A percentile compares a stretch with the other conserved stretches of the same genome.
Evolutionary conservation across 306 rosid species (phyloP).

Genomic region (Rubus idaeus): DNA sequence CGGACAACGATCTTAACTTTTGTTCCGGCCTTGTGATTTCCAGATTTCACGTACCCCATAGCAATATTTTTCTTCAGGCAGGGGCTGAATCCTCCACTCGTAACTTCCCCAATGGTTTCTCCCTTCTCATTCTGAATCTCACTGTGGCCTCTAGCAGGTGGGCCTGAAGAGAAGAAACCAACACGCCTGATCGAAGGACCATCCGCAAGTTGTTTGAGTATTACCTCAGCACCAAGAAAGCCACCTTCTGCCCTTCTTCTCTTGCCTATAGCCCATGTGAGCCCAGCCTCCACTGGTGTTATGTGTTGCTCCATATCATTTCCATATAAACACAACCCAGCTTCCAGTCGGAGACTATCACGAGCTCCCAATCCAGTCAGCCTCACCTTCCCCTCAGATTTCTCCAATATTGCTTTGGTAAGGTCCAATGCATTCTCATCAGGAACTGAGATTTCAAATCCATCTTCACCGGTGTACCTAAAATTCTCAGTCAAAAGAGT

Average conservation of each 20-base stretch:
- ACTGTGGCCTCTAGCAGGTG: conserved; percentile 95
- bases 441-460: conserved; percentile 97
- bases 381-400: conserved; percentile 86
- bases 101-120: conserved; percentile 79
- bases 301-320: conserved; percentile 91
- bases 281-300: conserved; percentile 95
- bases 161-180: conserved; percentile 87
- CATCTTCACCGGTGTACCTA: conserved; percentile 99
- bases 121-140: conserved; percentile 88
- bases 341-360: conserved; percentile 95
- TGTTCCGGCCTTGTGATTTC: conserved; percentile 92
- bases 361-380: conserved; percentile 95
- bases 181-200: conserved; percentile 89
- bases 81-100: conserved; percentile 99
- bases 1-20: conserved; percentile 81
- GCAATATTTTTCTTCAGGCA: conserved; percentile 96
- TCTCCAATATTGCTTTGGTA: conserved; percentile 91
- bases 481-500: conserved; percentile 23
- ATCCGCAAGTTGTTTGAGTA: conserved; percentile 72
- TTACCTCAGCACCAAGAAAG: conserved; percentile 84
- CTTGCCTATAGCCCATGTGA: conserved; percentile 96
- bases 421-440: conserved; percentile 83
- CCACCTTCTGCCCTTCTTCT: conserved; percentile 98
- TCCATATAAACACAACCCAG: conserved; percentile 90
- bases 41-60: conserved; percentile 97